phyloP scores from a whole-genome alignment of 2,329 filamentous ascomycete genomes.

The Cylindrodendrum hubeiense region DNA sequence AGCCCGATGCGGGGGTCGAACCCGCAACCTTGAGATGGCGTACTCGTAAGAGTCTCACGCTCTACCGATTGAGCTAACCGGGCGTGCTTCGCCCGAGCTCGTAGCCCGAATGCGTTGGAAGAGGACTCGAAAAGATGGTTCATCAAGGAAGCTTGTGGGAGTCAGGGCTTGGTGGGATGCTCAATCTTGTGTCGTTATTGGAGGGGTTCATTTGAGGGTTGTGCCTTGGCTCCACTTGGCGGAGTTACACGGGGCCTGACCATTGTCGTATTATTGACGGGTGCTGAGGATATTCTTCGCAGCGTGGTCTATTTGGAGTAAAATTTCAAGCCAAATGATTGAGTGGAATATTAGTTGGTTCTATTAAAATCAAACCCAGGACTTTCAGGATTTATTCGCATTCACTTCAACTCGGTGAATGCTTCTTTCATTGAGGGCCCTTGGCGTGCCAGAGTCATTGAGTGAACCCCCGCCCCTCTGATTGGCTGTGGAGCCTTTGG shows the following conservation, averaged over 20 bases:
- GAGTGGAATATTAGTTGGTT: not conserved
- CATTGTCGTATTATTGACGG: not conserved
- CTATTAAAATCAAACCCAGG: not conserved
- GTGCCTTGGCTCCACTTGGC: constrained; percentile 8
- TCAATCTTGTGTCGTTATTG: constrained; percentile 10
- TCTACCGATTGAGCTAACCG: constrained; percentile 61
- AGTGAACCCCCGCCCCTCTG: not conserved
- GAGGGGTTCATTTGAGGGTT: constrained; percentile 7
- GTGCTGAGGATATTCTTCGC: not conserved
- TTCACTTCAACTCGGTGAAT: not conserved
- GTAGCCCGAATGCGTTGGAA: constrained; percentile 5
- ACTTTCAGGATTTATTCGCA: not conserved
- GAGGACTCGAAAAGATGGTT: not conserved
- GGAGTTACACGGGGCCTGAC: not conserved
- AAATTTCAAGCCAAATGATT: not conserved
- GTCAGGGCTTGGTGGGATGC: constrained; percentile 12
- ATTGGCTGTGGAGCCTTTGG: not conserved
- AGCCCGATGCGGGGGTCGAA: constrained; percentile 62
- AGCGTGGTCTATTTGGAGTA: not conserved
- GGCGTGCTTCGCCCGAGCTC: constrained; percentile 61
- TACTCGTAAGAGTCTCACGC: constrained; percentile 72
- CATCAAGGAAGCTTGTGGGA: constrained; percentile 6
- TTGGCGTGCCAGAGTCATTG: not conserved
- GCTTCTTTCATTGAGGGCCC: not conserved
- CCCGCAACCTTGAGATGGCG: constrained; percentile 66